Evolutionary conservation across 2,329 filamentous ascomycete genomes (phyloP), one percentile per base, ranked within the genome.

Genomic region (Elsinoe ampelina): DNA sequence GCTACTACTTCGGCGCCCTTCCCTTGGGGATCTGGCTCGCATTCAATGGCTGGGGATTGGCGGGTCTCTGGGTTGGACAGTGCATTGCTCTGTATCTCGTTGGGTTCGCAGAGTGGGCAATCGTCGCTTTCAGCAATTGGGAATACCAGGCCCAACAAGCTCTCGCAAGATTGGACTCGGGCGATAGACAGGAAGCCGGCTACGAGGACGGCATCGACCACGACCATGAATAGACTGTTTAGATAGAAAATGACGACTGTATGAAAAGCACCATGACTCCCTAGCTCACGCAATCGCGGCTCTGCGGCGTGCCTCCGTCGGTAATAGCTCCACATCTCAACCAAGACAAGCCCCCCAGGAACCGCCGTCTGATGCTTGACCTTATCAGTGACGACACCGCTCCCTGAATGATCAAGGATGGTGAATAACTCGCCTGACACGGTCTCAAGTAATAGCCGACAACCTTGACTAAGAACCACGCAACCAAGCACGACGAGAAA

Each of bases 1-100:
- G 85, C 66, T 95, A 95, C 70, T 95, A 95, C 68, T 83, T 83
- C 61, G 87, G 86, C 58, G 89, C 89, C 0, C 69, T 95, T 57
- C 89, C 89, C 0, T 73, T 84, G n/a, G 89, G 89, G 0, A 87
- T 95, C 55, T 93, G 82, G 72, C 80, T 95, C 30, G 89, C 89
- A 1, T 93, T 93, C 64, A 82, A 93, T 65, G 88, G 88, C 15
- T 93, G 88, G 88, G 89, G 89, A 0, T 73, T 95, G 1, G 77
- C 78, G 15, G 89, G 89, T 0, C 72, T 95, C 13, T 95, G 89
- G 89, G 75, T 93, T 34, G 61, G 68, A 1, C 68, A 71, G 57
- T 70, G 68, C 52, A 69, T 89, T 59, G 87, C 87, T 0, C 70
- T 95, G 32, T 95, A 90, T 66, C 73, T 93, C 19, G 89, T 95